phyloP scores from a whole-genome alignment of 2,329 filamentous ascomycete species.

The Mycocentrospora acerina region DNA sequence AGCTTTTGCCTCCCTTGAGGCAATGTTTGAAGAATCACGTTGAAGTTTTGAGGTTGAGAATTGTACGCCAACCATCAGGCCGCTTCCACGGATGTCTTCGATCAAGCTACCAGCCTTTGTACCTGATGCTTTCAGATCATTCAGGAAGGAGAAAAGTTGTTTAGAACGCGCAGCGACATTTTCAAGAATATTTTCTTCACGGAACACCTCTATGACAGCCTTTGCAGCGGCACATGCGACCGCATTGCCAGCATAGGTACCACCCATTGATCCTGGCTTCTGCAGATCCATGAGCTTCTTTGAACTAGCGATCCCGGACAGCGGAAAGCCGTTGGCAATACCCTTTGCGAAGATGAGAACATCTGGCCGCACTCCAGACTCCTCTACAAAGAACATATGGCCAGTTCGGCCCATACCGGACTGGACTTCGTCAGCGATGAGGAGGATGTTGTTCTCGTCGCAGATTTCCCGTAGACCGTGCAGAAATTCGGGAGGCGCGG shows the following conservation, averaged over 20 bases:
- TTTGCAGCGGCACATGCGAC: conserved; percentile 32
- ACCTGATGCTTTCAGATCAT: conserved; percentile 22
- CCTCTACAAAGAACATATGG: conserved; percentile 48
- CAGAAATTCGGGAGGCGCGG: conserved; percentile 31
- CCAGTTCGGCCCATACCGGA: conserved; percentile 48
- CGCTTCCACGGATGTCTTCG: conserved; percentile 29
- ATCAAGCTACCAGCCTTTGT: conserved; percentile 31
- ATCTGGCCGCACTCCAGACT: conserved; percentile 47
- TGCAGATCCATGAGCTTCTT: conserved; percentile 31
- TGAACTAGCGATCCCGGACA: conserved; percentile 29
- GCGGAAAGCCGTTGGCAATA: conserved; percentile 33
- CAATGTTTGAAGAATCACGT: conserved; percentile 21
- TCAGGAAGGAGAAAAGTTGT: conserved; percentile 28
- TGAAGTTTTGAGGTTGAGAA: conserved; percentile 22
- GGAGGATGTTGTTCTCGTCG: conserved; percentile 47
- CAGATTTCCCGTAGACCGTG: conserved; percentile 45
- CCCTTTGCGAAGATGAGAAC: conserved; percentile 46
- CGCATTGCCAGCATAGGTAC: conserved; percentile 32
- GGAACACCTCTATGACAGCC: conserved; percentile 27
- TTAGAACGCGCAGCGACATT: conserved; percentile 30
- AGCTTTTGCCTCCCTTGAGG: conserved; percentile 11
- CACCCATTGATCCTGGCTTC: conserved; percentile 33
- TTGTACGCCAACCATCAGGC: conserved; percentile 32
- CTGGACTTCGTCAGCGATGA: conserved; percentile 49
- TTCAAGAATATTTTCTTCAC: conserved; percentile 29